Conservation (phyloP, 441 rosid genomes). For the Erysimum cheiri region DNA sequence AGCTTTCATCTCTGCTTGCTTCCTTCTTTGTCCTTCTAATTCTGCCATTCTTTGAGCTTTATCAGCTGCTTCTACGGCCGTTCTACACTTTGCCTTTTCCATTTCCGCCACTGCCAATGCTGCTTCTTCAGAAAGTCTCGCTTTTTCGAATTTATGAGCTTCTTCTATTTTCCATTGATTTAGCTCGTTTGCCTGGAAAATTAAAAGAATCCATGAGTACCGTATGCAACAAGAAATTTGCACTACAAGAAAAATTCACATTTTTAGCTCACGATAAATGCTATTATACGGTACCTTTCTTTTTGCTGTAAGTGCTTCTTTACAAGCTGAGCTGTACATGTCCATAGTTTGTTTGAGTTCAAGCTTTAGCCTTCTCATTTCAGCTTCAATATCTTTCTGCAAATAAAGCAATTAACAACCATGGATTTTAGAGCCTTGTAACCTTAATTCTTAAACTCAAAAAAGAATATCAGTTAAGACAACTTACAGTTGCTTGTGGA, state of each 20-base stretch:
- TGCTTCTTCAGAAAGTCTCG: conserved; percentile 66
- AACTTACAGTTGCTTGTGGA: conserved; percentile 44
- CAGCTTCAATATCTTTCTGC: conserved; percentile 72
- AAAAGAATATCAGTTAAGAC: conserved; percentile 2
- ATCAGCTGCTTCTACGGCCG: conserved; percentile 75
- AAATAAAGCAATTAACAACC: conserved; percentile 19
- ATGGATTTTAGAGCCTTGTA: conserved; percentile 9
- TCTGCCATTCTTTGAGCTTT: conserved; percentile 67
- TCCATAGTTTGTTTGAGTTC: conserved; percentile 92
- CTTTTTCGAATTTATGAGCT: conserved; percentile 62
- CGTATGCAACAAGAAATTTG: neutral
- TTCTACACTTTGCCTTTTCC: conserved; percentile 81
- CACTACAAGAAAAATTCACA: no score
- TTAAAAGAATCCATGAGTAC: conserved; percentile 15
- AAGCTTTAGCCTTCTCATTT: conserved; percentile 78
- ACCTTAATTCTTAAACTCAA: neutral
- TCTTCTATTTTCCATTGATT: conserved; percentile 66
- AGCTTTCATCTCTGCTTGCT: conserved; percentile 67
- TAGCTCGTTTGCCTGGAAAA: conserved; percentile 63
- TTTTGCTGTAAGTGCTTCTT: conserved; percentile 78
- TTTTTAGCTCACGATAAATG: no score
- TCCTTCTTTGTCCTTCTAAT: conserved; percentile 62
- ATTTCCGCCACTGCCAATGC: conserved; percentile 71
- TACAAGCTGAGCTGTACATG: conserved; percentile 84
- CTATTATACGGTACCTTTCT: conserved; percentile 51